phyloP scores from a whole-genome alignment of 2,329 filamentous ascomycete genomes.

The Meredithiella fracta region DNA sequence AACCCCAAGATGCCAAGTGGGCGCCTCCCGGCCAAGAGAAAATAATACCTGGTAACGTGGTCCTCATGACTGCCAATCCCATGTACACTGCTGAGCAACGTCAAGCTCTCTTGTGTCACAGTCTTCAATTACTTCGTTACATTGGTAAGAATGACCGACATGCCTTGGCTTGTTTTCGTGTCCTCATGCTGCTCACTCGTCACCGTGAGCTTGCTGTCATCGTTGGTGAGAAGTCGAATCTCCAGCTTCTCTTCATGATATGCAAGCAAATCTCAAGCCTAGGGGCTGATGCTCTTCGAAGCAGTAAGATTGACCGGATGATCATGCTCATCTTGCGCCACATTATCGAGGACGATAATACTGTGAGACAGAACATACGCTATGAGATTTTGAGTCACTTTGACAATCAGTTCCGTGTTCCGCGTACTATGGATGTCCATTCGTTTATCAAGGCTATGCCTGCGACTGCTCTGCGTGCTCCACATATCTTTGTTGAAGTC shows the following conservation, averaged over 20 bases:
- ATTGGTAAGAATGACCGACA: conserved; percentile 77
- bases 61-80: conserved; percentile 27
- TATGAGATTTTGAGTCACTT: conserved; percentile 73
- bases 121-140: conserved; percentile 71
- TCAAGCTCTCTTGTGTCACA: conserved; percentile 50
- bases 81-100: conserved; percentile 33
- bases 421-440: conserved; percentile 49
- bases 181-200: conserved; percentile 77
- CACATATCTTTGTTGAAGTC: conserved; percentile 72
- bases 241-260: conserved; percentile 87
- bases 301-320: conserved; percentile 35
- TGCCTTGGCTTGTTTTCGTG: conserved; percentile 65
- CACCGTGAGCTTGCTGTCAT: conserved; percentile 55
- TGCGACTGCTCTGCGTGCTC: conserved; percentile 63
- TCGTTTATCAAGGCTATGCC: conserved; percentile 63
- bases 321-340: conserved; percentile 82
- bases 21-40: conserved; percentile 34
- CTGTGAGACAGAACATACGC: conserved; percentile 78
- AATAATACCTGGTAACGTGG: conserved; percentile 18
- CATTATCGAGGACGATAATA: conserved; percentile 85
- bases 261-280: conserved; percentile 75
- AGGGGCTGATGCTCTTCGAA: conserved; percentile 55
- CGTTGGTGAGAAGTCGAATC: conserved; percentile 73
- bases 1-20: conserved; percentile 62
- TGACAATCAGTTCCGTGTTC: conserved; percentile 34